phyloP scores from a whole-genome alignment of 495 filamentous ascomycete species.

The Neurospora sp. region DNA sequence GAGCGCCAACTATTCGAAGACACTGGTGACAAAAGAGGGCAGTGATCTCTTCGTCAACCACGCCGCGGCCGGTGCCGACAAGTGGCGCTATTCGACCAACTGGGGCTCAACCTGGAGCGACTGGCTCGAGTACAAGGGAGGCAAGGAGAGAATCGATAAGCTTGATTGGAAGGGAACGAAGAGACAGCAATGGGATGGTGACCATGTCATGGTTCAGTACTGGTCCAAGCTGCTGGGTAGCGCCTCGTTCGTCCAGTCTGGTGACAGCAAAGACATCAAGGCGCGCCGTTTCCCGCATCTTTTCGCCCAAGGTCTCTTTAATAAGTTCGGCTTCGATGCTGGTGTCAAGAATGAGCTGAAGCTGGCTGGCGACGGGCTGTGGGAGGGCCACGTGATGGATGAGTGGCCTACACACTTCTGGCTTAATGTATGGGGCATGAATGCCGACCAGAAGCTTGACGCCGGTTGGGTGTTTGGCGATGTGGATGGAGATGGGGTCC shows the following conservation, averaged over 20 bases:
- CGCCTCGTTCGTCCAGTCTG: conserved; percentile 50
- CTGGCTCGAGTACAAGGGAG: conserved; percentile 50
- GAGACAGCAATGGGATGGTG: conserved; percentile 50
- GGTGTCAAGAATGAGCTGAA: conserved; percentile 45
- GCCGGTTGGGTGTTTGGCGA: conserved; percentile 49
- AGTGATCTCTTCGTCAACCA: conserved; percentile 42
- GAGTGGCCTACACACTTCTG: conserved; percentile 54
- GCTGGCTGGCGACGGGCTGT: conserved; percentile 41
- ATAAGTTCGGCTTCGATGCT: conserved; percentile 54
- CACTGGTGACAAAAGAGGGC: conserved; percentile 30
- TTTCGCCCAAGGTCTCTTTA: conserved; percentile 54
- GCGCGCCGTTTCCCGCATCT: conserved; percentile 56
- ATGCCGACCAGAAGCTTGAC: conserved; percentile 51
- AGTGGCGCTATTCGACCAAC: conserved; percentile 52
- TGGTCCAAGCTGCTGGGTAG: conserved; percentile 52
- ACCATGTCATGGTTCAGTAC: conserved; percentile 58
- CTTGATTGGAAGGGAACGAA: conserved; percentile 52
- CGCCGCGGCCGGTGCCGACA: conserved; percentile 51
- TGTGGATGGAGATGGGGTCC: conserved; percentile 45
- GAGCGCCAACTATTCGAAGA: conserved; percentile 47
- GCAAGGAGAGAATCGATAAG: conserved; percentile 39
- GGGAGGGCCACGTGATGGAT: conserved; percentile 50
- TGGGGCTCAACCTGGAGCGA: conserved; percentile 52
- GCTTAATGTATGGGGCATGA: conserved; percentile 56
- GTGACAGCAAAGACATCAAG: conserved; percentile 34